Percentiles rank a stretch among this genome's conserved stretches.
phyloP scores from a whole-genome alignment of 176 grass and related monocot species.

The Musa acuminata region DNA sequence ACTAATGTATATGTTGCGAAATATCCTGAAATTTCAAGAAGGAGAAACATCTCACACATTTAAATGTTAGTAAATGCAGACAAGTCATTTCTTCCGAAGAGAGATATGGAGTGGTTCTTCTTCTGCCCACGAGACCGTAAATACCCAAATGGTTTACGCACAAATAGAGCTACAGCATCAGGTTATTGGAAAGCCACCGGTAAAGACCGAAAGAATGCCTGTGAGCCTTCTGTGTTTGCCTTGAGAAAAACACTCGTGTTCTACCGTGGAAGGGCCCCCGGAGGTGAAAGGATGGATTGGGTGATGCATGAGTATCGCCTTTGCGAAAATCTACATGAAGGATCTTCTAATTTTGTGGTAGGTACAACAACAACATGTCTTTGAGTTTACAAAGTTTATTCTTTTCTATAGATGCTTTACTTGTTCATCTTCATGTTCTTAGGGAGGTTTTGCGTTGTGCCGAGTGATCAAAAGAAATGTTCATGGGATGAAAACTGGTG shows the following conservation, averaged over 20 bases:
- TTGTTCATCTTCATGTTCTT: neutral
- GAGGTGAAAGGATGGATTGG: slow-evolving; percentile 34
- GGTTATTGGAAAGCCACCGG: slow-evolving; percentile 38
- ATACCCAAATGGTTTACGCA: slow-evolving; percentile 34
- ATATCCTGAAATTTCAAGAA: neutral
- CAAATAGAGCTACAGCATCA: slow-evolving; percentile 31
- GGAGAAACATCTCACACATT: neutral
- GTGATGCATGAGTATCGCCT: slow-evolving; percentile 34
- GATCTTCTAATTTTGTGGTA: slow-evolving; percentile 32
- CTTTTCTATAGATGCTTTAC: neutral
- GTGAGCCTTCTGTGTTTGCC: slow-evolving; percentile 16
- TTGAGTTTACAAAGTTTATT: neutral
- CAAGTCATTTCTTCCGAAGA: slow-evolving; percentile 34
- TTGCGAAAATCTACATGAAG: slow-evolving; percentile 29
- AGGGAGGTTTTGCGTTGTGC: slow-evolving; percentile 32
- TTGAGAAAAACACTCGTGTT: slow-evolving; percentile 32
- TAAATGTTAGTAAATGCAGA: slow-evolving; percentile 14
- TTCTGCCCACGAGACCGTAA: slow-evolving; percentile 31
- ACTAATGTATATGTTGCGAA: neutral
- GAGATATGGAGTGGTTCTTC: slow-evolving; percentile 39
- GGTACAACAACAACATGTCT: neutral
- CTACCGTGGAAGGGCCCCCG: slow-evolving; percentile 30
- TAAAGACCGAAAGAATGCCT: slow-evolving; percentile 32
- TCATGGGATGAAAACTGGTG: slow-evolving; percentile 16
- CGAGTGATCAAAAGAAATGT: slow-evolving; percentile 29